Evolutionary conservation across 768 basidiomycete genomes (phyloP).

Genomic region (Coprinellus micaceus): DNA sequence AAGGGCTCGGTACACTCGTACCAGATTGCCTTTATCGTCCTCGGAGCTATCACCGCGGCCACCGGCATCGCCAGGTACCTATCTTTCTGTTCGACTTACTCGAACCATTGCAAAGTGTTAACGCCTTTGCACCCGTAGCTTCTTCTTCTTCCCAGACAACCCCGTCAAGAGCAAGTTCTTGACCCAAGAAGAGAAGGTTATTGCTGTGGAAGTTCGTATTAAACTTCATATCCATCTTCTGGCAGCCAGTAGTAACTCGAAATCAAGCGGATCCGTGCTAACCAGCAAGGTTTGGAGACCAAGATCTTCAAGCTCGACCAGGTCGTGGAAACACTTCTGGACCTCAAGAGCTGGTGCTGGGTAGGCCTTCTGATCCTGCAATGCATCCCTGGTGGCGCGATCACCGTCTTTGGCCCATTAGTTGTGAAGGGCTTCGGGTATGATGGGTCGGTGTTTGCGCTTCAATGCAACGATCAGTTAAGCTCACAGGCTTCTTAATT

Average conservation of each 20-base stretch:
- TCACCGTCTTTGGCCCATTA: slow-evolving; percentile 27
- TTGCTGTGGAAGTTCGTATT: slow-evolving; percentile 26
- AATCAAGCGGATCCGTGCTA: slow-evolving; percentile 27
- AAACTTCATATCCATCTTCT: not conserved
- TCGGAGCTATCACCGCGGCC: slow-evolving; percentile 25
- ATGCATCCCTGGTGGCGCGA: slow-evolving; percentile 23
- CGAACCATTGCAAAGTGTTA: not conserved
- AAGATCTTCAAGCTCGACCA: slow-evolving; percentile 30
- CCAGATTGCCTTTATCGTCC: slow-evolving; percentile 27
- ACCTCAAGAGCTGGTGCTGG: slow-evolving; percentile 35
- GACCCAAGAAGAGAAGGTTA: slow-evolving; percentile 26
- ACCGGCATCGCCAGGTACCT: slow-evolving; percentile 25
- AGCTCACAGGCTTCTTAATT: no score
- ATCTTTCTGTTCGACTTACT: not conserved
- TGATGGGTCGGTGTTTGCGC: slow-evolving; percentile 19
- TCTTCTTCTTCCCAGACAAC: slow-evolving; percentile 31
- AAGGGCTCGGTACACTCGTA: slow-evolving; percentile 23
- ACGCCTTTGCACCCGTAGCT: slow-evolving; percentile 15
- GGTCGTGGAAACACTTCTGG: slow-evolving; percentile 28
- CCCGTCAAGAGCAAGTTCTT: slow-evolving; percentile 29
- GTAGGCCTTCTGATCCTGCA: slow-evolving; percentile 22
- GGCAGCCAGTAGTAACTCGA: no score
- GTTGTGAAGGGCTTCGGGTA: slow-evolving; percentile 32
- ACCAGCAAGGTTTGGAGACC: slow-evolving; percentile 33
- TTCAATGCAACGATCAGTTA: no score